These are phyloP conservation scores for Boletus rubescentipes DNA, from an alignment of 768 basidiomycete genomes.

Conservation along the genomic window DNA sequence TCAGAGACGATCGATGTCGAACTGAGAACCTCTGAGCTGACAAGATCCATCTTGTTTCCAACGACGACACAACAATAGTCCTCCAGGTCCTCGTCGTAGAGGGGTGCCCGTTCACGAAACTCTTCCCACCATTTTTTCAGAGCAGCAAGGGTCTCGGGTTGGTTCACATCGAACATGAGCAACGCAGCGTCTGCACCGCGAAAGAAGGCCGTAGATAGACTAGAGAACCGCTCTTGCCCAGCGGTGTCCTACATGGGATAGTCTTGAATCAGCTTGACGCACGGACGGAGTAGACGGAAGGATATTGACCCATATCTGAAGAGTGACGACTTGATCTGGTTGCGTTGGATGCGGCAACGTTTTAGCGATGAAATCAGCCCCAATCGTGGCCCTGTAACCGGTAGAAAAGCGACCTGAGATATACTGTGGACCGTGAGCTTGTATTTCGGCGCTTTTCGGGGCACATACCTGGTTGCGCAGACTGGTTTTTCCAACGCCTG, in stretches of 20 bases:
- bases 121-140: slow-evolving; percentile 78
- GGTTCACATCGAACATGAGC: slow-evolving; percentile 78
- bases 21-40: slow-evolving; percentile 12
- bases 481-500: slow-evolving; percentile 85
- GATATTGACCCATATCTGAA: slow-evolving; percentile 65
- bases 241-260: slow-evolving; percentile 63
- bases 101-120: slow-evolving; percentile 65
- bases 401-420: slow-evolving; percentile 74
- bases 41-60: slow-evolving; percentile 76
- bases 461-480: slow-evolving; percentile 65
- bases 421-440: slow-evolving; percentile 46
- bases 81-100: slow-evolving; percentile 59
- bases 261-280: slow-evolving; percentile 3
- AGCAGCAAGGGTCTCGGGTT: slow-evolving; percentile 55
- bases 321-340: slow-evolving; percentile 54
- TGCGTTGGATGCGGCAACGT: slow-evolving; percentile 59
- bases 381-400: slow-evolving; percentile 82
- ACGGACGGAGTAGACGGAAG: neutral
- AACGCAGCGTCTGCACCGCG: slow-evolving; percentile 81
- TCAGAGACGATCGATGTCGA: slow-evolving; percentile 32
- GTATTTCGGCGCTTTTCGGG: neutral
- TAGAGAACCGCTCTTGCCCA: slow-evolving; percentile 87
- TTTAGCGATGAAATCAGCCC: slow-evolving; percentile 86
- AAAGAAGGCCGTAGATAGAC: slow-evolving; percentile 79
- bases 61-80: slow-evolving; percentile 72